Evolutionary conservation across 139 green algal genomes (phyloP).

Genomic region (Coelastrella sp.): DNA sequence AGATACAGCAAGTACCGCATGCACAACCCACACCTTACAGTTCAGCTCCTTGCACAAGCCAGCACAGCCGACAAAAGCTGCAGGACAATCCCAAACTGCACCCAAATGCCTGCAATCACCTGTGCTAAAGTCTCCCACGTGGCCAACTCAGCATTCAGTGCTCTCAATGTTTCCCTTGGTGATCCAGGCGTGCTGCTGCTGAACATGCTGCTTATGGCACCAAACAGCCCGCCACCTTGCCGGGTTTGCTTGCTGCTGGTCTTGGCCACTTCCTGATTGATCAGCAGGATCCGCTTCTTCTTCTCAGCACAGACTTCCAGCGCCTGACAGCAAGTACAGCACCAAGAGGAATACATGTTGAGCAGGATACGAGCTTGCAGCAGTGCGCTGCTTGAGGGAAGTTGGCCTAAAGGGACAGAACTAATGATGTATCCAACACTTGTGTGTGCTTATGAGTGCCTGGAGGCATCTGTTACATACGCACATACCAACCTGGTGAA

Average conservation of each 20-base stretch:
- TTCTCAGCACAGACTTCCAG: slow-evolving; percentile 74
- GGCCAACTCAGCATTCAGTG: slow-evolving; percentile 75
- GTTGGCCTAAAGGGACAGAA: too few species aligned
- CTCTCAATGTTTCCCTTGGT: slow-evolving; percentile 54
- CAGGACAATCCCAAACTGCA: background rate
- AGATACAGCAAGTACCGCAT: background rate
- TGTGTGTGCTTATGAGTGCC: too few species aligned
- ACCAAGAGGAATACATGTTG: too few species aligned
- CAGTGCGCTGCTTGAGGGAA: too few species aligned
- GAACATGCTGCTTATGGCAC: slow-evolving; percentile 36
- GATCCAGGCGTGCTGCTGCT: background rate
- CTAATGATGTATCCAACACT: too few species aligned
- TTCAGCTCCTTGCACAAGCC: too few species aligned
- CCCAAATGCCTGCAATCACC: slow-evolving; percentile 44
- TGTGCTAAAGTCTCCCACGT: slow-evolving; percentile 50
- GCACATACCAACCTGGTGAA: too few species aligned
- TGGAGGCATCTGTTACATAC: too few species aligned
- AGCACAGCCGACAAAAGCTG: too few species aligned
- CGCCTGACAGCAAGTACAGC: slow-evolving; percentile 44
- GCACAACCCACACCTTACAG: too few species aligned
- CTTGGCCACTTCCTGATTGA: slow-evolving; percentile 55
- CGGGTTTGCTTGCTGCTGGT: slow-evolving; percentile 23
- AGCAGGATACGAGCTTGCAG: too few species aligned
- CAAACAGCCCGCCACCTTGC: slow-evolving; percentile 13
- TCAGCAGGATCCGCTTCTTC: slow-evolving; percentile 65